Base-by-base conservation (phyloP, 1,139 yeast genomes). In the Scheffersomyces lignicola region DNA sequence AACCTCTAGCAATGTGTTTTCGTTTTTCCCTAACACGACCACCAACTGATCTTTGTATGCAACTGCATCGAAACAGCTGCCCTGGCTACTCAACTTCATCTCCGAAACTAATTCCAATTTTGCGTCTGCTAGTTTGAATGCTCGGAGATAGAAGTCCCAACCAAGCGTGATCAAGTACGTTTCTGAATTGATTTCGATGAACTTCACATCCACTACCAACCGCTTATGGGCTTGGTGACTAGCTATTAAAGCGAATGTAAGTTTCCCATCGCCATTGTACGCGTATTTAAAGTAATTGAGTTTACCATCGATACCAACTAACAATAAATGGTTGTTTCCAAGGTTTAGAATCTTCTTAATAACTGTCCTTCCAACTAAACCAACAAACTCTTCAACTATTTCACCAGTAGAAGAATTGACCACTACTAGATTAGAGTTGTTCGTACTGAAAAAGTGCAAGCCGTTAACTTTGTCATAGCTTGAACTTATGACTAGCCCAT, bases 101-200 rank as follows among this genome's bases (percentile, higher is more conserved):
- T 63, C 62, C 6, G 64, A 58, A 1, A 72, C 24, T 4, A 53
- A 32, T 12, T 42, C 43, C 31, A 60, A 41, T 2, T 34, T 29
- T 6, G 51, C 42, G 4, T 52, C 34, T 1, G 46, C 43, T 4
- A 80, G 38, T 31, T 51, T 52, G 31, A 69, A 65, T 8, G 76
- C 56, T 35, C 60, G 68, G 5, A 83, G 45, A 25, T 51, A 50
- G 36, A 62, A 60, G 54, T 85, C 94, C 73, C 83, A 76, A 2
- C 92, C 89, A 34, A 80, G 60, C 1, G 86, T 74, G 9, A 75
- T 69, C 20, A 83, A 43, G 44, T 62, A 71, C 13, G 63, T 63
- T 1, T 45, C 40, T 1, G 40, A 47, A 0, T 46, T 38, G 18
- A 47, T 44, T 3, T 15, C 24, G 3, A 58, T 42, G 25, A 38